These are phyloP conservation scores for Mucuna pruriens DNA, from an alignment of 306 rosid species.

Conservation along the genomic window DNA sequence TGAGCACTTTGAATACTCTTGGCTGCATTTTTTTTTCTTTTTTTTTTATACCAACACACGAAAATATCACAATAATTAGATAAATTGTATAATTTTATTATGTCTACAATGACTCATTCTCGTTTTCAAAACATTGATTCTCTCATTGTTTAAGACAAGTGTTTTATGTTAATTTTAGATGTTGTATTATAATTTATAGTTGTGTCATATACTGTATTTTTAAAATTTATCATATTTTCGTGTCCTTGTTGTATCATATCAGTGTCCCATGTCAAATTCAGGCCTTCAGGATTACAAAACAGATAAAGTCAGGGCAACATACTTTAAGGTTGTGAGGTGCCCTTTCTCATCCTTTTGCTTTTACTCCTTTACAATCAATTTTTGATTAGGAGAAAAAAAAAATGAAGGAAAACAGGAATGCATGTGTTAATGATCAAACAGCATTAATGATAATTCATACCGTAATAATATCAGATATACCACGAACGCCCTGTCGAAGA, in stretches of 20 bases:
- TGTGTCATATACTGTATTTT: not conserved
- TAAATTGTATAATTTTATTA: not conserved
- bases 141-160: not conserved
- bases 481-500: constrained; percentile 92
- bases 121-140: not conserved
- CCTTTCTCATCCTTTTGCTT: not conserved
- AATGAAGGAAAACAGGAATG: not conserved
- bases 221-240: not conserved
- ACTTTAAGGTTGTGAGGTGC: not conserved
- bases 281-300: not conserved
- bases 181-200: not conserved
- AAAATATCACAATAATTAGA: not conserved
- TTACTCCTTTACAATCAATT: constrained; percentile 6
- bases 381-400: not conserved
- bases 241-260: not conserved
- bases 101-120: not conserved
- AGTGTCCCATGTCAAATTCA: not conserved
- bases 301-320: not conserved
- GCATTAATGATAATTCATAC: constrained; percentile 46
- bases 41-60: not conserved
- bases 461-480: constrained; percentile 87
- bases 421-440: constrained; percentile 8
- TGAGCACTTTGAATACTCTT: not conserved
- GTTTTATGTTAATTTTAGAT: not conserved
- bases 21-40: not conserved